A percentile compares a stretch with the other conserved stretches of the same genome.
Evolutionary conservation across 1,284 basidiomycete genomes (phyloP).

Genomic region (Gomphus bonarii): DNA sequence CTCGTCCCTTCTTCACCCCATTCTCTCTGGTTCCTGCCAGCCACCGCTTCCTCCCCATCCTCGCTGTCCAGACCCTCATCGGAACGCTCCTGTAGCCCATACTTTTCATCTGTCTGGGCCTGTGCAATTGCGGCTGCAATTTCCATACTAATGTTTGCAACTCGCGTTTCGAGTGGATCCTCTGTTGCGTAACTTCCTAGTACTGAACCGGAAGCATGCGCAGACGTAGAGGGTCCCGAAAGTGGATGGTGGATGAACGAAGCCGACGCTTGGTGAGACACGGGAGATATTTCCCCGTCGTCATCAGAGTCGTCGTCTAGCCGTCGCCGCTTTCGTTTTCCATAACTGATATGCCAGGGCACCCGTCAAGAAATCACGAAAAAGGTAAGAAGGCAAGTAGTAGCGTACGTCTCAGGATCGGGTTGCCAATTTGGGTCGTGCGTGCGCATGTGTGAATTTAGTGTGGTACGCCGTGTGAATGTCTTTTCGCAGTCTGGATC

Average conservation of each 20-base stretch:
- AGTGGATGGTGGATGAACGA: conserved; percentile 10
- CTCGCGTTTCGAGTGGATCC: conserved; percentile 37
- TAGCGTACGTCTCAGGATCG: conserved; percentile 62
- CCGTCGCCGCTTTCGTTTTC: conserved; percentile 44
- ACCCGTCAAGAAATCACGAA: conserved; percentile 7
- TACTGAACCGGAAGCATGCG: conserved; percentile 1
- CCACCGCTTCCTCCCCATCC: conserved; percentile 34
- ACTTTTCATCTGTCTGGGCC: conserved; percentile 25
- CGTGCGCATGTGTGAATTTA: conserved; percentile 73
- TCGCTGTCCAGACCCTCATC: conserved; percentile 13
- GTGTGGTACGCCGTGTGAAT: conserved; percentile 70
- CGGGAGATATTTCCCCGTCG: conserved; percentile 24
- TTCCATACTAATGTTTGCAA: conserved; percentile 62
- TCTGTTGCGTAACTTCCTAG: conserved; percentile 8
- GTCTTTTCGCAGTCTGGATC: conserved; percentile 73
- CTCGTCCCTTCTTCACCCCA: conserved; percentile 25
- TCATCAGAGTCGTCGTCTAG: conserved; percentile 36
- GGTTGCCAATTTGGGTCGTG: conserved; percentile 75
- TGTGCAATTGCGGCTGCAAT: conserved; percentile 66
- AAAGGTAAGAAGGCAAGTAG: conserved; percentile 15
- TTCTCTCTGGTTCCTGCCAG: conserved; percentile 34
- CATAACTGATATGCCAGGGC: conserved; percentile 10
- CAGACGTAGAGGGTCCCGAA: conserved; percentile 1
- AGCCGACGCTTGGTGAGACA: conserved; percentile 4
- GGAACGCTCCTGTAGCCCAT: conserved; percentile 8